These are phyloP conservation scores for Vachellia collinsii DNA, from an alignment of 306 rosid species.

Conservation along the genomic window DNA sequence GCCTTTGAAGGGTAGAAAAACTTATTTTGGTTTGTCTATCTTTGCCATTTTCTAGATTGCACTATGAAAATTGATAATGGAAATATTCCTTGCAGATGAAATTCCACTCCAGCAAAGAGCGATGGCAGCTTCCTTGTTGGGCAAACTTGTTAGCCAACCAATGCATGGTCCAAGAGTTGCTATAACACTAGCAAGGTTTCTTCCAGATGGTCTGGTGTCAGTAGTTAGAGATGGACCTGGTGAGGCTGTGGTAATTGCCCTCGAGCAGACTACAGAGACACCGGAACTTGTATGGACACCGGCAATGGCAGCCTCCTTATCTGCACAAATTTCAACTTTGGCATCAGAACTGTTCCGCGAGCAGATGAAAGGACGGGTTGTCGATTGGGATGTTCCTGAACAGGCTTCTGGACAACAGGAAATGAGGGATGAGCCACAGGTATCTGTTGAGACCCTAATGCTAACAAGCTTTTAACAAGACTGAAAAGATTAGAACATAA, in stretches of 20 bases:
- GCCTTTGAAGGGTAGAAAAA: slow-evolving; percentile 82
- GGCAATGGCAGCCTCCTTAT: slow-evolving; percentile 97
- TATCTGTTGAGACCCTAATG: too few relatives aligned
- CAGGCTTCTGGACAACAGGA: slow-evolving; percentile 98
- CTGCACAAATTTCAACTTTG: slow-evolving; percentile 95
- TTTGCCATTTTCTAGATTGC: slow-evolving; percentile 20
- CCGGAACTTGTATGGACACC: slow-evolving; percentile 99
- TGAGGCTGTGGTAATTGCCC: slow-evolving; percentile 88
- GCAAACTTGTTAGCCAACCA: slow-evolving; percentile 96
- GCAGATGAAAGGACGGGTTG: slow-evolving; percentile 93
- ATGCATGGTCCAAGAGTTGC: slow-evolving; percentile 99
- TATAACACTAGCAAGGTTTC: slow-evolving; percentile 90
- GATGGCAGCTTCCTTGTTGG: slow-evolving; percentile 92
- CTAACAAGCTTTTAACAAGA: too few relatives aligned
- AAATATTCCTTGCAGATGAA: slow-evolving; percentile 65
- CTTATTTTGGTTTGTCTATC: slow-evolving; percentile 15
- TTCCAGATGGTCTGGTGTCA: slow-evolving; percentile 97
- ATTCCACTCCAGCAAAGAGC: slow-evolving; percentile 97
- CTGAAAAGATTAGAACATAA: too few relatives aligned
- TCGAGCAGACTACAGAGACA: slow-evolving; percentile 94
- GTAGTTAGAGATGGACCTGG: slow-evolving; percentile 99
- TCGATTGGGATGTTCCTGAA: slow-evolving; percentile 99
- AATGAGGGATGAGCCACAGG: slow-evolving; percentile 99
- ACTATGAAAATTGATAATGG: slow-evolving; percentile 28
- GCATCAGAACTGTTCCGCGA: slow-evolving; percentile 84